A percentile compares a stretch with the other conserved stretches of the same genome.
These are phyloP conservation scores for Tieghemostelium lacteum DNA, from an alignment of 78 protist species.

Conservation along the genomic window DNA sequence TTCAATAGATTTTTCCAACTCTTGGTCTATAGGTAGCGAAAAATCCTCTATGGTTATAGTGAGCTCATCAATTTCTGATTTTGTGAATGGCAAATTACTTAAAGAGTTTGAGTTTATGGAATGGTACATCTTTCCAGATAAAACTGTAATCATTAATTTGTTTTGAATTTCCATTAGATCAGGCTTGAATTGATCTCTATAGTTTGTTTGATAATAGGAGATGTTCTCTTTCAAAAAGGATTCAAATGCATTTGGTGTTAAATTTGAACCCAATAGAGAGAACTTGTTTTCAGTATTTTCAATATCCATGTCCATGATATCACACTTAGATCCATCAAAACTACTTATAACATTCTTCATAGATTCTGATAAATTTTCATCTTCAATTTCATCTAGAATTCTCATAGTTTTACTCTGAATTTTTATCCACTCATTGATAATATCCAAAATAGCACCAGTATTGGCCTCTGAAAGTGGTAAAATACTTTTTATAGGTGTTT, in stretches of 20 bases:
- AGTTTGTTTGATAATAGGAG: constrained; percentile 40
- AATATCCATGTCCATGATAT: too few relatives aligned
- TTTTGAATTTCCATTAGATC: background rate
- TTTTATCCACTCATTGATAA: constrained; percentile 6
- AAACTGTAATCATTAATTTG: constrained; percentile 8
- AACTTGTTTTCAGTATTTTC: constrained; percentile 12
- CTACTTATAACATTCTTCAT: too few relatives aligned
- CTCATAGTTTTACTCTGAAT: background rate
- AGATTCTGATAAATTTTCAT: too few relatives aligned
- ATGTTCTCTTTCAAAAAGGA: constrained; percentile 1
- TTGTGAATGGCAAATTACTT: constrained; percentile 9
- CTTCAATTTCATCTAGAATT: background rate
- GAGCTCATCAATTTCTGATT: too few relatives aligned
- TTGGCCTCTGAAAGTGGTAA: background rate
- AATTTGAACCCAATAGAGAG: constrained; percentile 40
- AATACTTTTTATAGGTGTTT: background rate
- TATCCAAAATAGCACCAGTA: constrained; percentile 10
- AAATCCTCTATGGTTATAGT: background rate
- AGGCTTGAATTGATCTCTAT: background rate
- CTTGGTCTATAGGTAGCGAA: background rate
- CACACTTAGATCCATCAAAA: too few relatives aligned
- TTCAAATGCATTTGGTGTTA: constrained; percentile 1
- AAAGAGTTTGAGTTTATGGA: background rate
- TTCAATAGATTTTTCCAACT: background rate
- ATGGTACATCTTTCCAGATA: constrained; percentile 29